These are phyloP conservation scores for Skeletonema menzelii DNA, from an alignment of 108 stramenopile species.

Conservation along the genomic window DNA sequence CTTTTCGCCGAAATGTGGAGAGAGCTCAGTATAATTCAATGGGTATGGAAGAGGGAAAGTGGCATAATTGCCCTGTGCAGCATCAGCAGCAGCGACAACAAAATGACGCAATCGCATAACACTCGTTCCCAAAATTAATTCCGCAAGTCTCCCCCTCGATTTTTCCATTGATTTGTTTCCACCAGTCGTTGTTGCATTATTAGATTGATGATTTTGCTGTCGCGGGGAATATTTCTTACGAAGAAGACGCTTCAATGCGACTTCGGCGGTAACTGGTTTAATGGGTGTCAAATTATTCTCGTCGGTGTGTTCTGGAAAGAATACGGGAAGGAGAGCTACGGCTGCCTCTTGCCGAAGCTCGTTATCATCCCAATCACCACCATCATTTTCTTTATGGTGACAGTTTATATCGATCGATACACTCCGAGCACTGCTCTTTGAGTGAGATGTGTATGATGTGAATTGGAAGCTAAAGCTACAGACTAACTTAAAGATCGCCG, in stretches of 20 bases:
- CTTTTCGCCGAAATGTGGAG: not conserved
- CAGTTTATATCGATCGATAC: not conserved
- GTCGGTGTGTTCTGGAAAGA: slow-evolving; percentile 20
- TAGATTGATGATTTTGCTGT: not conserved
- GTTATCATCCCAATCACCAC: slow-evolving; percentile 15
- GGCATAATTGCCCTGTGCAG: not conserved
- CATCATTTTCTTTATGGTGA: not conserved
- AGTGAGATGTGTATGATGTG: not conserved
- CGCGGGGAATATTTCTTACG: slow-evolving; percentile 20
- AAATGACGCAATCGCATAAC: slow-evolving; percentile 50
- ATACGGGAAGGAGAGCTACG: slow-evolving; percentile 36
- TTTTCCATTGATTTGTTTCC: not conserved
- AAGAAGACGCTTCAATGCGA: slow-evolving; percentile 32
- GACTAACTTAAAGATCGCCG: not conserved
- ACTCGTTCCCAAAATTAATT: slow-evolving; percentile 43
- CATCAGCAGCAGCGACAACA: slow-evolving; percentile 16
- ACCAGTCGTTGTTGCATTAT: not conserved
- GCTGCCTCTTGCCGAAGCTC: slow-evolving; percentile 29
- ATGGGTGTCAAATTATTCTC: not conserved
- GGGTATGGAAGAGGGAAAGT: slow-evolving; percentile 35
- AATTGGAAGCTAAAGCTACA: slow-evolving; percentile 1
- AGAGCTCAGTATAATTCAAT: slow-evolving; percentile 16
- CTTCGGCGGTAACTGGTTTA: slow-evolving; percentile 36
- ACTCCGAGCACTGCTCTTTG: not conserved
- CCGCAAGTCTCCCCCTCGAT: slow-evolving; percentile 17